Evolutionary conservation across 2,329 filamentous ascomycete species (phyloP).

Genomic region (Cladophialophora exuberans): DNA sequence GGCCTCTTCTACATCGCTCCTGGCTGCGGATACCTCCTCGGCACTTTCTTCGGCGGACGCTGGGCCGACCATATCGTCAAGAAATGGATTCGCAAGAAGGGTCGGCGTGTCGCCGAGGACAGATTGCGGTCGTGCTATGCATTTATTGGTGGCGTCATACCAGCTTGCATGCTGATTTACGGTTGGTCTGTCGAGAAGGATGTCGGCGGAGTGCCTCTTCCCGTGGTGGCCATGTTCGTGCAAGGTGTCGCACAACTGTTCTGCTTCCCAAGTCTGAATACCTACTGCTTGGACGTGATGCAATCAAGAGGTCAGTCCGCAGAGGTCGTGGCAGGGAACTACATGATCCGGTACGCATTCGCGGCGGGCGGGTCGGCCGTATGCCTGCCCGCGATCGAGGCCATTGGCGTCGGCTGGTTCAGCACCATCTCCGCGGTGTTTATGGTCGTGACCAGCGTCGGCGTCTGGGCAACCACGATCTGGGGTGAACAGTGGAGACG

Average conservation of each 20-base stretch:
- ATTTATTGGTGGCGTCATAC: constrained; percentile 62
- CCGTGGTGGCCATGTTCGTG: constrained; percentile 73
- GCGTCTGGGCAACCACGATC: constrained; percentile 53
- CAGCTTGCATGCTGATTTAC: constrained; percentile 68
- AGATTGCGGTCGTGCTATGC: constrained; percentile 63
- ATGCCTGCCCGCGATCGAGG: constrained; percentile 73
- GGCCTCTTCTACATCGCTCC: constrained; percentile 77
- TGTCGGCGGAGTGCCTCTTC: constrained; percentile 59
- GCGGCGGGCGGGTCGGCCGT: constrained; percentile 71
- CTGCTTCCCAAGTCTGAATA: constrained; percentile 75
- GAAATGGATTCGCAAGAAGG: constrained; percentile 64
- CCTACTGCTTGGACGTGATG: constrained; percentile 84
- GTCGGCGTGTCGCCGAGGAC: constrained; percentile 68
- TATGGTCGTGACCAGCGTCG: constrained; percentile 51
- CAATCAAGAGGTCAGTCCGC: constrained; percentile 61
- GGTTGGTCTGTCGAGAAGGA: constrained; percentile 65
- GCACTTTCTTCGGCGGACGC: constrained; percentile 72
- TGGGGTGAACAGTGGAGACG: constrained; percentile 59
- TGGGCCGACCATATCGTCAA: constrained; percentile 71
- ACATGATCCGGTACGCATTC: constrained; percentile 75
- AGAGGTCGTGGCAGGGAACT: constrained; percentile 80
- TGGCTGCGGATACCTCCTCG: constrained; percentile 69
- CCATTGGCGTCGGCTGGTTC: constrained; percentile 81
- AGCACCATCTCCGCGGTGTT: constrained; percentile 69
- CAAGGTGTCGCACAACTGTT: constrained; percentile 76